A percentile compares a stretch with the other conserved stretches of the same genome.
phyloP scores from a whole-genome alignment of 2,329 filamentous ascomycete genomes.

The Chaetothyriales sp. region DNA sequence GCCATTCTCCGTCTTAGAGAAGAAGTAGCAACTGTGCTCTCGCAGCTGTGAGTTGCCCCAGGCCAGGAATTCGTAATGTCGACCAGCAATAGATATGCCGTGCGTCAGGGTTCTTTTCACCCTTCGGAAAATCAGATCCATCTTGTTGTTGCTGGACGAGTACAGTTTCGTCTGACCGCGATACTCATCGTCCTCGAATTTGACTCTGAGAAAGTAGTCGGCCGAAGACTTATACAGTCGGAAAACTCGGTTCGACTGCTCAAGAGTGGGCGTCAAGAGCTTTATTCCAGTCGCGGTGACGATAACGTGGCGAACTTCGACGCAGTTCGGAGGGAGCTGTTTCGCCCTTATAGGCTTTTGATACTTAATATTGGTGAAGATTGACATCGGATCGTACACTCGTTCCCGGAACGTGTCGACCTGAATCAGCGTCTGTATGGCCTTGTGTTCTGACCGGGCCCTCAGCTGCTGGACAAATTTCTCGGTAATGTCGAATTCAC shows the following conservation, averaged over 20 bases:
- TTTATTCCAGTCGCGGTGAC: conserved; percentile 77
- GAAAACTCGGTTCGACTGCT: conserved; percentile 77
- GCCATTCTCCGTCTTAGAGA: conserved; percentile 45
- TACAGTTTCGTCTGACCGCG: conserved; percentile 44
- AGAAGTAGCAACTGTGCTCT: conserved; percentile 87
- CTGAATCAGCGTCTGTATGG: conserved; percentile 58
- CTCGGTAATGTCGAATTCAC: conserved; percentile 57
- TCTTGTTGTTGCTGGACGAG: conserved; percentile 40
- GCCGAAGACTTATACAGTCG: conserved; percentile 53
- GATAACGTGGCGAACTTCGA: conserved; percentile 59
- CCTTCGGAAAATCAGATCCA: conserved; percentile 60
- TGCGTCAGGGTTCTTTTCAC: conserved; percentile 58
- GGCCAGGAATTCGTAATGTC: conserved; percentile 76
- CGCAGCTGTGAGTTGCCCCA: conserved; percentile 93
- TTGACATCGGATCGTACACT: conserved; percentile 55
- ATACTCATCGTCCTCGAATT: conserved; percentile 70
- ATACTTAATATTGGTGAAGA: conserved; percentile 45
- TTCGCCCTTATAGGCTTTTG: conserved; percentile 35
- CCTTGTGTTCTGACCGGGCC: conserved; percentile 38
- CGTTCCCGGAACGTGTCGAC: conserved; percentile 50
- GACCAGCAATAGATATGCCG: conserved; percentile 70
- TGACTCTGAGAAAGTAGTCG: conserved; percentile 76
- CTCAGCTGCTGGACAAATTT: conserved; percentile 54
- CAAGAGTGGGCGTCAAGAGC: conserved; percentile 62
- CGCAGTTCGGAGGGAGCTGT: conserved; percentile 57